These are phyloP conservation scores for Antrodiella citrinella DNA, from an alignment of 768 basidiomycete genomes.

Conservation along the genomic window DNA sequence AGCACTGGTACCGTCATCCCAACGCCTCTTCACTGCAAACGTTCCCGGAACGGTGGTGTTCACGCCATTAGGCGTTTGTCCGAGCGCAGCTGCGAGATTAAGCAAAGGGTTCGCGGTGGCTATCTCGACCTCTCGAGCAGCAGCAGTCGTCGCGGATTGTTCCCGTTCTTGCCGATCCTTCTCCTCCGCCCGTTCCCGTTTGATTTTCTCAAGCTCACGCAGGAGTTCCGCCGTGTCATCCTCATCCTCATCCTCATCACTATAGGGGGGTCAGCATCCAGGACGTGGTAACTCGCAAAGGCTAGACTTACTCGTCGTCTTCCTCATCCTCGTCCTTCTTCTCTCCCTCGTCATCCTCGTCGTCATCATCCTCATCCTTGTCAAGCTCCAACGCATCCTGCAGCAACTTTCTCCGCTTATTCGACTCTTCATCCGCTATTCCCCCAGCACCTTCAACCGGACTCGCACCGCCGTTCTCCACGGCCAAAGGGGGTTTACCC, in stretches of 20 bases:
- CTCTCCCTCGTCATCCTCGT: constrained; percentile 34
- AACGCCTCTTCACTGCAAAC: constrained; percentile 86
- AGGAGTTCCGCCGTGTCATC: constrained; percentile 91
- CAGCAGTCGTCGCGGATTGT: constrained; percentile 50
- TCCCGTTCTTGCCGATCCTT: constrained; percentile 77
- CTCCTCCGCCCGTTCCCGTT: constrained; percentile 91
- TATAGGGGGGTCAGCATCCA: no score
- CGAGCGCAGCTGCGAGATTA: constrained; percentile 86
- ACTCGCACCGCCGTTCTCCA: constrained; percentile 33
- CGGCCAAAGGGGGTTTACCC: constrained; percentile 38
- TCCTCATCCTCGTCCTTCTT: constrained; percentile 23
- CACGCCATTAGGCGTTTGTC: constrained; percentile 58
- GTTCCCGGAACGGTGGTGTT: constrained; percentile 72
- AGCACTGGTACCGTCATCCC: constrained; percentile 72
- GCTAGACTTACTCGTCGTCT: constrained; percentile 37
- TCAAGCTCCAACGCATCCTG: constrained; percentile 85
- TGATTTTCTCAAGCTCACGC: constrained; percentile 97
- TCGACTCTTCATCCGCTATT: constrained; percentile 55
- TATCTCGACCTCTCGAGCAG: constrained; percentile 71
- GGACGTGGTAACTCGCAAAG: no score
- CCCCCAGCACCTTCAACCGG: constrained; percentile 17
- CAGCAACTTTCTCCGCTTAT: constrained; percentile 81
- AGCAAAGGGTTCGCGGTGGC: constrained; percentile 84
- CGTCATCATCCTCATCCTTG: constrained; percentile 81
- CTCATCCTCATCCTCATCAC: constrained; percentile 60